Percentiles rank a stretch among this genome's conserved stretches.
phyloP scores from a whole-genome alignment of 1,139 yeast species.

The Nakaseomyces sp. region DNA sequence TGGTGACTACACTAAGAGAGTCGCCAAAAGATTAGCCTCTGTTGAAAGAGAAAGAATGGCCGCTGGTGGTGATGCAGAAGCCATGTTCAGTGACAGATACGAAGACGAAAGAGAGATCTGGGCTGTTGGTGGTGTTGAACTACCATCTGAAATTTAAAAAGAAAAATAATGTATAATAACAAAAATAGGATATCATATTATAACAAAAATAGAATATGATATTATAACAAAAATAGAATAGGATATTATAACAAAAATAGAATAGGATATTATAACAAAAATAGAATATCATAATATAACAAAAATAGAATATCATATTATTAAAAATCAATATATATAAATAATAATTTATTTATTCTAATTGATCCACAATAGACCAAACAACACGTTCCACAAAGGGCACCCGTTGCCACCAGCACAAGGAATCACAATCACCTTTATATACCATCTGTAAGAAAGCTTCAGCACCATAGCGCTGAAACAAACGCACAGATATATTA shows the following conservation, averaged over 20 bases:
- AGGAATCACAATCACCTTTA: not conserved
- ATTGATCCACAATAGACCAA: slow-evolving; percentile 22
- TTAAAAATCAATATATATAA: not conserved
- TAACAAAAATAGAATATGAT: not conserved
- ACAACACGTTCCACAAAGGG: slow-evolving; percentile 16
- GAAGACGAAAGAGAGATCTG: slow-evolving; percentile 85
- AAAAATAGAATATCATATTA: not conserved
- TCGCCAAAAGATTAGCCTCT: slow-evolving; percentile 69
- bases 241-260: no score
- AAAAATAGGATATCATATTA: not conserved
- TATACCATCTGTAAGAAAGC: not conserved
- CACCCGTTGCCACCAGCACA: slow-evolving; percentile 23
- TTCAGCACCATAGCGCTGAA: not conserved
- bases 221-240: no score
- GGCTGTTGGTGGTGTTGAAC: slow-evolving; percentile 70
- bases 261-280: no score
- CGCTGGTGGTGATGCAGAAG: slow-evolving; percentile 87
- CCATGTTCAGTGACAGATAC: slow-evolving; percentile 72
- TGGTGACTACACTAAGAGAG: slow-evolving; percentile 82
- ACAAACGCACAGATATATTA: not conserved
- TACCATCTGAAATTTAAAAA: slow-evolving; percentile 13
- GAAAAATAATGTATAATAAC: not conserved
- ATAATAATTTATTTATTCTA: slow-evolving; percentile 10
- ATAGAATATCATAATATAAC: not conserved
- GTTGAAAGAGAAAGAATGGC: slow-evolving; percentile 80